These are phyloP conservation scores for Candida tallmaniae DNA, from an alignment of 805 yeast species.

Conservation along the genomic window DNA sequence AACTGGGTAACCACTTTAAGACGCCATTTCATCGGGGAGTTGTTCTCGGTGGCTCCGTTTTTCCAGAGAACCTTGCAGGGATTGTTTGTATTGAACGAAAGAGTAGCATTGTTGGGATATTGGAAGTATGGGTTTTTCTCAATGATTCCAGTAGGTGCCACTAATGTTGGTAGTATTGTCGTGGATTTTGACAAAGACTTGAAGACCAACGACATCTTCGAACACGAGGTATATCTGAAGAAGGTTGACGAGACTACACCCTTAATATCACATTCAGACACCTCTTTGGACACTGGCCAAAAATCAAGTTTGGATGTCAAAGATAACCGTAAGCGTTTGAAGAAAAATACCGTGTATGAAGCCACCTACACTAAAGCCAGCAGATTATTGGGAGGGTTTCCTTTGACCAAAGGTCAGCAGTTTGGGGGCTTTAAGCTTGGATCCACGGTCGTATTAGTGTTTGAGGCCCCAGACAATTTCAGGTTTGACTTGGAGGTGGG, in stretches of 20 bases:
- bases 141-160: slow-evolving; percentile 99
- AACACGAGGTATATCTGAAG: slow-evolving; percentile 38
- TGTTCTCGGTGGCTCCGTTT: slow-evolving; percentile 94
- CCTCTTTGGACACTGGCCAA: slow-evolving; percentile 1
- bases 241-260: slow-evolving; percentile 27
- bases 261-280: slow-evolving; percentile 9
- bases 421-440: slow-evolving; percentile 98
- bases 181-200: slow-evolving; percentile 88
- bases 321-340: slow-evolving; percentile 39
- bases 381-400: slow-evolving; percentile 74
- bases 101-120: slow-evolving; percentile 91
- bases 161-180: slow-evolving; percentile 94
- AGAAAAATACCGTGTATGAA: slow-evolving; percentile 83
- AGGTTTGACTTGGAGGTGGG: slow-evolving; percentile 65
- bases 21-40: slow-evolving; percentile 93
- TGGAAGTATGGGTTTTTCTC: slow-evolving; percentile 97
- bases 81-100: slow-evolving; percentile 85
- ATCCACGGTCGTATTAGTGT: slow-evolving; percentile 92
- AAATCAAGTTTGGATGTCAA: slow-evolving; percentile 1
- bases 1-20: slow-evolving; percentile 94
- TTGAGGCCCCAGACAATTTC: slow-evolving; percentile 88
- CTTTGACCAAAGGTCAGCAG: slow-evolving; percentile 86
- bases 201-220: slow-evolving; percentile 72
- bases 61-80: slow-evolving; percentile 86
- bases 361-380: slow-evolving; percentile 87